Evolutionary conservation across 1,284 basidiomycete species (phyloP).

Genomic region (Ganoderma sinense): DNA sequence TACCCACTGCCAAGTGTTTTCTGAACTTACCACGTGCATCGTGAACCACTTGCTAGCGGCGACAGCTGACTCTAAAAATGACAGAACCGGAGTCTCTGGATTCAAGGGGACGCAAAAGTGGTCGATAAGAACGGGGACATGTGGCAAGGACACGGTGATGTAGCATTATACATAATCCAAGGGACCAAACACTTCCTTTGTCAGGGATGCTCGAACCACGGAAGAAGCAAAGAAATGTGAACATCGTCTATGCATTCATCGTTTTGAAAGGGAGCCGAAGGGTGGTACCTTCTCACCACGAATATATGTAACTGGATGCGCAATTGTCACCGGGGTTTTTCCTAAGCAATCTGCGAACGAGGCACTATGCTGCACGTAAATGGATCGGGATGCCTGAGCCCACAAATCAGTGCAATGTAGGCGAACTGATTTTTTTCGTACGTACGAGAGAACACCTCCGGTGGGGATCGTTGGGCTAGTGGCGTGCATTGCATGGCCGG

Average conservation of each 20-base stretch:
- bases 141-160: background rate
- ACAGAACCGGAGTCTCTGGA: background rate
- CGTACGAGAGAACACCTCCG: conserved; percentile 1
- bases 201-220: background rate
- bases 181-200: background rate
- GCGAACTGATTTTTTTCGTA: background rate
- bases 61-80: background rate
- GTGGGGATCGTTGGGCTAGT: background rate
- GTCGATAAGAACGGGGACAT: too few relatives aligned
- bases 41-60: background rate
- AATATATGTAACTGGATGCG: background rate
- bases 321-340: background rate
- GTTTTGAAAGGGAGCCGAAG: background rate
- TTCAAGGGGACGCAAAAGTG: background rate
- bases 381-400: conserved; percentile 5
- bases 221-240: background rate
- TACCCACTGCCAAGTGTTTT: background rate
- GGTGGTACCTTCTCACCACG: background rate
- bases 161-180: background rate
- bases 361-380: conserved; percentile 3
- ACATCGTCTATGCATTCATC: background rate
- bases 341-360: background rate
- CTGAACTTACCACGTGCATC: background rate
- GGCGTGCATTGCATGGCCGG: background rate
- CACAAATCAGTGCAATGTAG: background rate